Conservation (phyloP, 139 green algal species). For the Parachlorella kessleri region DNA sequence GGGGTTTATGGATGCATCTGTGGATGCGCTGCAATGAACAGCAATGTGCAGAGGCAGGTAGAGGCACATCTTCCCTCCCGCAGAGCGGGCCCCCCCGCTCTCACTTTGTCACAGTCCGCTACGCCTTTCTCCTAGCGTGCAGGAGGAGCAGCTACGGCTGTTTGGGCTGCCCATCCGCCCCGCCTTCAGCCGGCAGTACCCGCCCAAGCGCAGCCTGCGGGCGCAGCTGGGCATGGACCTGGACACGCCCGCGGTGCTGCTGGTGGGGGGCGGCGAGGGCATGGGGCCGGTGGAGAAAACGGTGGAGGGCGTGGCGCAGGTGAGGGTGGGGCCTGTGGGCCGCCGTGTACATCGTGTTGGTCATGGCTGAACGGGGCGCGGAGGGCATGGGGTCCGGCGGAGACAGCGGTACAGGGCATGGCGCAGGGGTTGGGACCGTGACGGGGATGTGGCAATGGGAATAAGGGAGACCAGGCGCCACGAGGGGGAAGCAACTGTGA, state of each 20-base stretch:
- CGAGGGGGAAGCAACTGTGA: no score
- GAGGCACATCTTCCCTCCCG: neutral
- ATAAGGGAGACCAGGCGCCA: no score
- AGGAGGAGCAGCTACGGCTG: slow-evolving; percentile 59
- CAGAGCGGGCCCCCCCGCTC: neutral
- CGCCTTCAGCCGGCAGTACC: slow-evolving; percentile 74
- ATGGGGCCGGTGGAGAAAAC: slow-evolving; percentile 95
- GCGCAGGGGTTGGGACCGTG: no score
- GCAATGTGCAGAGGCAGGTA: neutral
- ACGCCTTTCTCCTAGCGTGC: no score
- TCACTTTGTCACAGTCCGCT: no score
- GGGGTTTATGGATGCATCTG: neutral
- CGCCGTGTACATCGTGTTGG: neutral
- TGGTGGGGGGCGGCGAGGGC: slow-evolving; percentile 94
- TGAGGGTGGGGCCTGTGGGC: neutral
- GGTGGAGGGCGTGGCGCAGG: slow-evolving; percentile 71
- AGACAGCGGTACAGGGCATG: no score
- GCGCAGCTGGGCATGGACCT: slow-evolving; percentile 60
- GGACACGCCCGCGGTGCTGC: slow-evolving; percentile 62
- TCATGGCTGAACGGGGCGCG: no score
- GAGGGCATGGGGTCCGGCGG: no score
- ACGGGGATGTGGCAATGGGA: no score
- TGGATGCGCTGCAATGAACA: neutral
- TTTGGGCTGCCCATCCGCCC: slow-evolving; percentile 94
- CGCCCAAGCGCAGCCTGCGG: slow-evolving; percentile 47